These are phyloP conservation scores for Zygosaccharomyces siamensis DNA, from an alignment of 805 yeast genomes.

Conservation along the genomic window DNA sequence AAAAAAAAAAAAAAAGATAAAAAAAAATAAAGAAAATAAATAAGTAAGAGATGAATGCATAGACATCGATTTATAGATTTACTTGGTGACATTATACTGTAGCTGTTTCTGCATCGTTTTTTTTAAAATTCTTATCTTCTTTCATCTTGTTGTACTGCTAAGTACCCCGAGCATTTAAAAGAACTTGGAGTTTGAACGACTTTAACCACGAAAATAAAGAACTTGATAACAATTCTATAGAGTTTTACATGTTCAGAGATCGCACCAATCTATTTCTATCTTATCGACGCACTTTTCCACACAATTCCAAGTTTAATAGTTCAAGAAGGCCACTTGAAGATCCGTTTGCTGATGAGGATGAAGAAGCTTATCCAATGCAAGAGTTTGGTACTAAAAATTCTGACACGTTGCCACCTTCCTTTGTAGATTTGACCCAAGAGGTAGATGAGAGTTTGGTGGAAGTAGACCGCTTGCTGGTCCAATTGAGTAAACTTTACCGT, in stretches of 20 bases:
- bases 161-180: neutral
- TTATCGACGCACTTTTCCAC: slow-evolving; percentile 84
- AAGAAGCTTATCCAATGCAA: slow-evolving; percentile 25
- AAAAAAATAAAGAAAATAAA: no score
- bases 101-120: no score
- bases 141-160: neutral
- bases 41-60: no score
- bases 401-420: slow-evolving; percentile 68
- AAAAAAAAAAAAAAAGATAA: no score
- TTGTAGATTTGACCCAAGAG: slow-evolving; percentile 67
- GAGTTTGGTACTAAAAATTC: slow-evolving; percentile 40
- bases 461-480: slow-evolving; percentile 51
- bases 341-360: slow-evolving; percentile 29
- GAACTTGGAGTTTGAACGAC: neutral
- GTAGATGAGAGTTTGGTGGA: slow-evolving; percentile 57
- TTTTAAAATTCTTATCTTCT: neutral
- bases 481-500: slow-evolving; percentile 66
- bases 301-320: slow-evolving; percentile 55
- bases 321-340: slow-evolving; percentile 24
- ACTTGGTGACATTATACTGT: no score
- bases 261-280: slow-evolving; percentile 88
- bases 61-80: no score
- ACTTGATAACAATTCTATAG: neutral
- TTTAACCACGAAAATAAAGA: neutral
- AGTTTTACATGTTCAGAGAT: slow-evolving; percentile 70